phyloP scores from a whole-genome alignment of 192 early-diverging fungal genomes.

The Dissophora globulifera region DNA sequence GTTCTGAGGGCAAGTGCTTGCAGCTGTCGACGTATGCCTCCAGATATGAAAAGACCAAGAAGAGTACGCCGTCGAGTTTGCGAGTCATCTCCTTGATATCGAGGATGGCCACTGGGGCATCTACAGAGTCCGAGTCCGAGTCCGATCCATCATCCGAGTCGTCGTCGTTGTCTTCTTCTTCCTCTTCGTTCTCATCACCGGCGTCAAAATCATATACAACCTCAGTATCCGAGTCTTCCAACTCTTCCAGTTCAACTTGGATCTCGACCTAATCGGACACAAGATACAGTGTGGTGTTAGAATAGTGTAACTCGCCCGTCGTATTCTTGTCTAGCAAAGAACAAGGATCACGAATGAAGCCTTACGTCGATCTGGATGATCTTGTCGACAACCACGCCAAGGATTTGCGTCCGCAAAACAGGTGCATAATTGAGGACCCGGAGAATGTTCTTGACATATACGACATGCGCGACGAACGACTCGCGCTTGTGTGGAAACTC shows the following conservation, averaged over 20 bases:
- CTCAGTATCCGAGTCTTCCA: constrained; percentile 71
- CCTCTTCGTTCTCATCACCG: constrained; percentile 32
- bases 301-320: too few species aligned
- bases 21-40: constrained; percentile 42
- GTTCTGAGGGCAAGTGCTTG: constrained; percentile 30
- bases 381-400: constrained; percentile 82
- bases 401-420: constrained; percentile 73
- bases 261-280: constrained; percentile 78
- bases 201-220: constrained; percentile 38
- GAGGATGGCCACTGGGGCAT: constrained; percentile 42
- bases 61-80: constrained; percentile 81
- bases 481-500: constrained; percentile 82
- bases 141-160: constrained; percentile 60
- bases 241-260: constrained; percentile 89
- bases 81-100: constrained; percentile 67
- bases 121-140: constrained; percentile 56
- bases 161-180: constrained; percentile 53
- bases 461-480: constrained; percentile 62
- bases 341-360: not conserved
- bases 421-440: constrained; percentile 81
- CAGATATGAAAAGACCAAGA: constrained; percentile 72
- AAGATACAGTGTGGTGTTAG: too few species aligned
- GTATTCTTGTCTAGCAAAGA: constrained; percentile 1
- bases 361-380: constrained; percentile 90
- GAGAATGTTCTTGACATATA: constrained; percentile 82